These are phyloP conservation scores for Grammothele lineata DNA, from an alignment of 768 basidiomycete genomes.

Conservation along the genomic window DNA sequence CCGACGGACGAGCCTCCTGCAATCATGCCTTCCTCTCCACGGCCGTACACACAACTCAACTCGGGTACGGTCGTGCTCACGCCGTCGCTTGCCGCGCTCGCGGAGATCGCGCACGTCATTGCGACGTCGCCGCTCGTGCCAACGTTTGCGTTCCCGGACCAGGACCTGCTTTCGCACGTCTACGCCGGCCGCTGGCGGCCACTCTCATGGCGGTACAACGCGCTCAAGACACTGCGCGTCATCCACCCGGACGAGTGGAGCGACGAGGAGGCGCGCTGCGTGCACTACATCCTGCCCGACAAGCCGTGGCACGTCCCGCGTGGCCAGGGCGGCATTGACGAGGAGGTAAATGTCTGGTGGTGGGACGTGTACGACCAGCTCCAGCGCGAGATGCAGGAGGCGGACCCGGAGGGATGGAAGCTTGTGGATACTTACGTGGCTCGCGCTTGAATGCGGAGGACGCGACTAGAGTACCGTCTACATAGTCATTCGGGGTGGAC, in stretches of 20 bases:
- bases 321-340: constrained; percentile 40
- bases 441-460: constrained; percentile 7
- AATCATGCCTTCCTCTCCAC: constrained; percentile 44
- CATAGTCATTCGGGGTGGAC: background rate
- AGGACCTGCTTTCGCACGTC: constrained; percentile 80
- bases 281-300: constrained; percentile 83
- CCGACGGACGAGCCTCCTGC: constrained; percentile 46
- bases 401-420: constrained; percentile 45
- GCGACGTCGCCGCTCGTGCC: constrained; percentile 48
- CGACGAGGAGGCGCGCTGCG: constrained; percentile 79
- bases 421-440: constrained; percentile 50
- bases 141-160: constrained; percentile 79
- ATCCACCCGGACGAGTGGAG: constrained; percentile 77
- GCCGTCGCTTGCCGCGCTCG: constrained; percentile 58
- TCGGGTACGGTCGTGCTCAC: constrained; percentile 83
- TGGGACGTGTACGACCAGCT: constrained; percentile 57
- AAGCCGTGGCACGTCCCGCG: constrained; percentile 77
- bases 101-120: constrained; percentile 54
- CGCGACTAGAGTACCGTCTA: too few species aligned
- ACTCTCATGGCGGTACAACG: constrained; percentile 87
- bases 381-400: constrained; percentile 37
- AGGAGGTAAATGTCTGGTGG: constrained; percentile 69
- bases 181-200: constrained; percentile 79
- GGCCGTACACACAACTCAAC: constrained; percentile 83
- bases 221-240: constrained; percentile 77